A percentile compares a stretch with the other conserved stretches of the same genome.
phyloP scores from a whole-genome alignment of 495 filamentous ascomycete species.

The Pyrenula aspistea region DNA sequence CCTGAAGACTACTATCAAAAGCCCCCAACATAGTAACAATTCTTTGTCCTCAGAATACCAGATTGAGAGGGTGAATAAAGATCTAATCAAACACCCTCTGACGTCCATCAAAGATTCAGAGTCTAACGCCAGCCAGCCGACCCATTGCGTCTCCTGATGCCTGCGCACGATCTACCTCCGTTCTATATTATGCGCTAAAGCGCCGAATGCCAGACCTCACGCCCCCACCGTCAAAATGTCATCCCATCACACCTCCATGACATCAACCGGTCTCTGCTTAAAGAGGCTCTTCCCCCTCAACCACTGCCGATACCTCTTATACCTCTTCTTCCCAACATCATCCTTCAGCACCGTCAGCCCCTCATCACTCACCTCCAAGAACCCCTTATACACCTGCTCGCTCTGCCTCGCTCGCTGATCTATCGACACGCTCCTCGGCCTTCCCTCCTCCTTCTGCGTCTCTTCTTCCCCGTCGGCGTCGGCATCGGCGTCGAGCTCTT shows the following conservation, averaged over 20 bases:
- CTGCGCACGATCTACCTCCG: too few species aligned
- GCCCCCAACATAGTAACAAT: too few species aligned
- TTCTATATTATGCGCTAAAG: too few species aligned
- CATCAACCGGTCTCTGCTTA: slow-evolving; percentile 51
- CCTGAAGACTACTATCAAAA: too few species aligned
- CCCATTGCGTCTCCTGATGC: too few species aligned
- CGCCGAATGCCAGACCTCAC: too few species aligned
- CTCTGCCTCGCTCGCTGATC: slow-evolving; percentile 35
- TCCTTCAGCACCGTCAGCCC: slow-evolving; percentile 78
- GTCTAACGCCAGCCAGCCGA: too few species aligned
- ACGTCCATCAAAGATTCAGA: too few species aligned
- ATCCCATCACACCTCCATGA: background rate
- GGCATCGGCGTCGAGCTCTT: too few species aligned
- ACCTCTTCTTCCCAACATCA: slow-evolving; percentile 79
- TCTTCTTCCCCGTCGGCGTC: slow-evolving; percentile 18
- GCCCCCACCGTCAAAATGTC: background rate
- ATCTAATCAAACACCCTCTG: too few species aligned
- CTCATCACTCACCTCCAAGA: slow-evolving; percentile 64
- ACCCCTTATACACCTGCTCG: slow-evolving; percentile 59
- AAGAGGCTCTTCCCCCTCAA: slow-evolving; percentile 84
- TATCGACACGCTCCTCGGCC: background rate
- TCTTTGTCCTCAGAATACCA: too few species aligned
- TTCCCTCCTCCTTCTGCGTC: slow-evolving; percentile 27
- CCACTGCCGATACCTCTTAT: slow-evolving; percentile 94
- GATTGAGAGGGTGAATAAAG: too few species aligned